Evolutionary conservation across 2,329 filamentous ascomycete genomes (phyloP).

Genomic region (Onygenales sp.): DNA sequence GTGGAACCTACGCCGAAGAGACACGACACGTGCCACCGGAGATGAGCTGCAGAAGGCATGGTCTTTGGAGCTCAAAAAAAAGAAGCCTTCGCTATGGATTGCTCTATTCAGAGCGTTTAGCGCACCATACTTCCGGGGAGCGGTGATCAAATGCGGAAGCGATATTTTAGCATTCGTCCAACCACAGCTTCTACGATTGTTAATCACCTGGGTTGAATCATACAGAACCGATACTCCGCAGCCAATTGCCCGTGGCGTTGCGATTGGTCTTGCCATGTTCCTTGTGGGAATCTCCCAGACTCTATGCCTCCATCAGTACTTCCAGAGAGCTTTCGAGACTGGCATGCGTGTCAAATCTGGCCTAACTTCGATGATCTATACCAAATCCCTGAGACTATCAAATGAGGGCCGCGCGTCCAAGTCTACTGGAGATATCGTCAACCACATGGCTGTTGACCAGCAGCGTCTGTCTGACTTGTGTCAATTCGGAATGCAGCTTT

Average conservation of each 20-base stretch:
- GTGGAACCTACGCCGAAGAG: slow-evolving; percentile 76
- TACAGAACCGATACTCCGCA: slow-evolving; percentile 57
- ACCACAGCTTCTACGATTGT: slow-evolving; percentile 73
- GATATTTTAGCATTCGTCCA: slow-evolving; percentile 81
- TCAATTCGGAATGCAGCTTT: slow-evolving; percentile 89
- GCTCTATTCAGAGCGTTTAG: slow-evolving; percentile 78
- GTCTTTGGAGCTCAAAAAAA: slow-evolving; percentile 62
- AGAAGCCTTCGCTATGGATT: slow-evolving; percentile 76
- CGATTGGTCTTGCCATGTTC: slow-evolving; percentile 91
- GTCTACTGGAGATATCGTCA: slow-evolving; percentile 95
- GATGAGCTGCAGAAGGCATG: slow-evolving; percentile 64
- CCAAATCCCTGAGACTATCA: slow-evolving; percentile 79
- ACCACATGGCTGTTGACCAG: slow-evolving; percentile 98
- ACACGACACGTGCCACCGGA: slow-evolving; percentile 69
- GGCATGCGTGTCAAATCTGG: slow-evolving; percentile 95
- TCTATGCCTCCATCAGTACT: slow-evolving; percentile 89
- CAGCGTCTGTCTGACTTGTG: slow-evolving; percentile 90
- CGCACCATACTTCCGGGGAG: slow-evolving; percentile 69
- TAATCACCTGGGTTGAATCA: slow-evolving; percentile 78
- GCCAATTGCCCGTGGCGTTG: slow-evolving; percentile 71
- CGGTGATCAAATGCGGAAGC: slow-evolving; percentile 80
- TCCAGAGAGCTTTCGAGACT: slow-evolving; percentile 86
- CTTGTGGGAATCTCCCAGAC: slow-evolving; percentile 77
- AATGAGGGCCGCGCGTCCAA: slow-evolving; percentile 86
- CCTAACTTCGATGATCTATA: slow-evolving; percentile 82